Percentiles rank a stretch among this genome's conserved stretches.
These are phyloP conservation scores for Cylindrodendrum hubeiense DNA, from an alignment of 2,329 filamentous ascomycete species.

Conservation along the genomic window DNA sequence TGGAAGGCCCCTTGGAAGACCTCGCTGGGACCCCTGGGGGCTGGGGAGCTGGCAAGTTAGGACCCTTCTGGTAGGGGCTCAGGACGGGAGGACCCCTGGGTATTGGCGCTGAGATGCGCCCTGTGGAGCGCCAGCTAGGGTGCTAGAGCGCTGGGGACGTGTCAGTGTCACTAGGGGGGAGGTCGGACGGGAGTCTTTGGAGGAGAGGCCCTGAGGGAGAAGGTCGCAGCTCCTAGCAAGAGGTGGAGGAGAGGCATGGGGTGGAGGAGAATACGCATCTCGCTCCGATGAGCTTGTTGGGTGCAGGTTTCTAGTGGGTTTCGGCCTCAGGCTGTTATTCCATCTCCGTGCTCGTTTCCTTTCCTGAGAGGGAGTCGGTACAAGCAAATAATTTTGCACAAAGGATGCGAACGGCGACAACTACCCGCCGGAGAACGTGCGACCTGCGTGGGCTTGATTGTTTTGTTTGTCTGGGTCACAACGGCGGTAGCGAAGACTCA, in stretches of 20 bases:
- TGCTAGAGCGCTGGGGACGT: slow-evolving; percentile 31
- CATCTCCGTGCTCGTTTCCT: slow-evolving; percentile 6
- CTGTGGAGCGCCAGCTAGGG: slow-evolving; percentile 35
- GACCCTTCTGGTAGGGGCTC: slow-evolving; percentile 19
- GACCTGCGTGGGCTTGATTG: not conserved
- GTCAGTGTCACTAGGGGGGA: slow-evolving; percentile 30
- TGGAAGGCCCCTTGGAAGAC: not conserved
- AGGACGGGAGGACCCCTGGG: slow-evolving; percentile 41
- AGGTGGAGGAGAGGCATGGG: not conserved
- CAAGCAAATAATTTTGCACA: not conserved
- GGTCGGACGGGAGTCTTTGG: slow-evolving; percentile 14
- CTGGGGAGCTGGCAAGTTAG: slow-evolving; percentile 15
- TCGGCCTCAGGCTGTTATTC: slow-evolving; percentile 5
- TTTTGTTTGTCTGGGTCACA: not conserved
- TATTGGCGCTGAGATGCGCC: slow-evolving; percentile 45
- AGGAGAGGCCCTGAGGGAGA: slow-evolving; percentile 1
- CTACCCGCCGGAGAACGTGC: not conserved
- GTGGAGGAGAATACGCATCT: not conserved
- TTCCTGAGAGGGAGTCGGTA: slow-evolving; percentile 5
- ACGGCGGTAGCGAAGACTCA: not conserved
- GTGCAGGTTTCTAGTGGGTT: slow-evolving; percentile 6
- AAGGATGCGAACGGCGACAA: not conserved
- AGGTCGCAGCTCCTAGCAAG: not conserved
- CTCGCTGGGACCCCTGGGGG: slow-evolving; percentile 6
- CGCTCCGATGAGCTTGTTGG: not conserved